Percentiles rank a stretch among this genome's conserved stretches.
Evolutionary conservation across 78 protist genomes (phyloP).

Genomic region (Goniomonas avonlea): DNA sequence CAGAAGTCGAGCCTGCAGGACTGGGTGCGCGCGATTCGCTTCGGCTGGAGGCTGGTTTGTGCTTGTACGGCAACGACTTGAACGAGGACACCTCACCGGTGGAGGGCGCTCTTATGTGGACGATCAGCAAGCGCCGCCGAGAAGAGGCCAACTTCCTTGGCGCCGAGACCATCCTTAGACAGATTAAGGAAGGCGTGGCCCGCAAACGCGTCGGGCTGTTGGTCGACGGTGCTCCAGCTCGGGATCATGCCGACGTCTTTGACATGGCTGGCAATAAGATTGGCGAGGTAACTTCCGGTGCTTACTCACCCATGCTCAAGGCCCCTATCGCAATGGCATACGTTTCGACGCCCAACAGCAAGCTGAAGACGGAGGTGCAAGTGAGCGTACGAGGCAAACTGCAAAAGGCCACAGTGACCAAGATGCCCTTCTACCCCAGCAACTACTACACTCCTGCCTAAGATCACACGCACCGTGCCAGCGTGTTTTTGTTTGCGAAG

Average conservation of each 20-base stretch:
- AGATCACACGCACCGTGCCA: too few species aligned
- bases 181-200: slow-evolving; percentile 39
- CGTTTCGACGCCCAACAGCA: too few species aligned
- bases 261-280: slow-evolving; percentile 24
- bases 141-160: slow-evolving; percentile 87
- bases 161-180: slow-evolving; percentile 51
- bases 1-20: slow-evolving; percentile 55
- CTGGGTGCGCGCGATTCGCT: slow-evolving; percentile 92
- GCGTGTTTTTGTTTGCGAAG: too few species aligned
- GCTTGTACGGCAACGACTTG: slow-evolving; percentile 92
- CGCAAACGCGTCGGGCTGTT: slow-evolving; percentile 67
- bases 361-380: too few species aligned
- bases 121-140: slow-evolving; percentile 65
- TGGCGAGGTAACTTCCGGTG: slow-evolving; percentile 82
- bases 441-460: too few species aligned
- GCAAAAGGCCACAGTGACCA: too few species aligned
- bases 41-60: slow-evolving; percentile 92
- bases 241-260: slow-evolving; percentile 32
- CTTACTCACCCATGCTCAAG: slow-evolving; percentile 60
- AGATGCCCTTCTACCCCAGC: too few species aligned
- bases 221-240: slow-evolving; percentile 71
- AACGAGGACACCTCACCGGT: slow-evolving; percentile 63
- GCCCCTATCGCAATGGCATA: slow-evolving; percentile 21
- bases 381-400: too few species aligned
- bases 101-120: slow-evolving; percentile 79